phyloP scores from a whole-genome alignment of 2,329 filamentous ascomycete species.

The Hymenoscyphus repandus region DNA sequence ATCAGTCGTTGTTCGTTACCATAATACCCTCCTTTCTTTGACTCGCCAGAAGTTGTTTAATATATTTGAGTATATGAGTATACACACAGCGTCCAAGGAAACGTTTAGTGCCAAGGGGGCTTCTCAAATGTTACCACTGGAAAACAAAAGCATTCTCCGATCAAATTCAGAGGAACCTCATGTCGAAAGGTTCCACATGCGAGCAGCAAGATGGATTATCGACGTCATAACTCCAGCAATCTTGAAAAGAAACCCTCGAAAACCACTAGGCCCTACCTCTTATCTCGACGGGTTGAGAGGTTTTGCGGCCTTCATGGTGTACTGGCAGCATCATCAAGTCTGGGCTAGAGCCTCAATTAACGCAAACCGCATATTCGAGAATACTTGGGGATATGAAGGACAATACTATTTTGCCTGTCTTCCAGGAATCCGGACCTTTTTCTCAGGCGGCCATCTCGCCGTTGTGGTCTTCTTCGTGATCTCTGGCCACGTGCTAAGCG shows the following conservation, averaged over 20 bases:
- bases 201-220: background rate
- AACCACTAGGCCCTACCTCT: constrained; percentile 28
- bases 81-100: too few relatives aligned
- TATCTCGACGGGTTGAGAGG: constrained; percentile 43
- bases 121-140: too few relatives aligned
- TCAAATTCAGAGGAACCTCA: too few relatives aligned
- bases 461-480: constrained; percentile 48
- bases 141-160: too few relatives aligned
- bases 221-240: background rate
- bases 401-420: constrained; percentile 38
- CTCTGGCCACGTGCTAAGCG: constrained; percentile 42
- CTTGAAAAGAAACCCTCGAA: background rate
- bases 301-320: constrained; percentile 40
- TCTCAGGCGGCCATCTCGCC: constrained; percentile 54
- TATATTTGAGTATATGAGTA: too few relatives aligned
- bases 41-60: too few relatives aligned
- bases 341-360: constrained; percentile 7
- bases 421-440: constrained; percentile 52
- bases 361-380: constrained; percentile 8
- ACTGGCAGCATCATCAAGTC: constrained; percentile 30
- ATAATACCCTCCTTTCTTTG: too few relatives aligned
- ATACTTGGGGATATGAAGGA: constrained; percentile 9
- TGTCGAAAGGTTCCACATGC: background rate
- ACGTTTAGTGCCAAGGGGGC: too few relatives aligned
- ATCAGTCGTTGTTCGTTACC: too few relatives aligned